Percentiles rank a stretch among this genome's conserved stretches.
phyloP scores from a whole-genome alignment of 176 grass and related monocot genomes.

The Cymbopogon citratus region DNA sequence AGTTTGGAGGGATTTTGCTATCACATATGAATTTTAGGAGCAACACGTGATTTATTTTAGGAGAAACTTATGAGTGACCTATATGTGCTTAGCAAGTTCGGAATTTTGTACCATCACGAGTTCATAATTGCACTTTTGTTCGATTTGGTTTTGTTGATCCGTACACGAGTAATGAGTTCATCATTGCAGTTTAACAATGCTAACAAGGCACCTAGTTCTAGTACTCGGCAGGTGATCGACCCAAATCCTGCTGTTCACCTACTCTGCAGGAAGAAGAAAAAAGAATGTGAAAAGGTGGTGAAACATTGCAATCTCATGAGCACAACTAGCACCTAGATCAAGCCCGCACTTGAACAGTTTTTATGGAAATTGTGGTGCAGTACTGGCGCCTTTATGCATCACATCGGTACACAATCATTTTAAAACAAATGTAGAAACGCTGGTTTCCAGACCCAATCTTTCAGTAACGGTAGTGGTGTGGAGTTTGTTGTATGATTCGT shows the following conservation, averaged over 20 bases:
- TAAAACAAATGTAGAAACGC: no score
- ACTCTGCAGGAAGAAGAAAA: neutral
- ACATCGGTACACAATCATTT: neutral
- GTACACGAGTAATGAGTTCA: neutral
- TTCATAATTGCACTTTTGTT: neutral
- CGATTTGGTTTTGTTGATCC: neutral
- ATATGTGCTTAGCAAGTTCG: no score
- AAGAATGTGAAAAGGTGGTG: neutral
- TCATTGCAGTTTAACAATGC: neutral
- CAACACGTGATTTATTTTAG: no score
- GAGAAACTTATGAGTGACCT: no score
- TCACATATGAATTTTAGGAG: neutral
- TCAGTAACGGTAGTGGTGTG: no score
- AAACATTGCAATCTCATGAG: constrained; percentile 28
- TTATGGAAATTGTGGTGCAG: neutral
- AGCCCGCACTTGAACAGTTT: neutral
- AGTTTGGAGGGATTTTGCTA: neutral
- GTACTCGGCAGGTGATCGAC: constrained; percentile 20
- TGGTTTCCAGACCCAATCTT: no score
- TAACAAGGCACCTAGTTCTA: neutral
- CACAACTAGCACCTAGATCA: constrained; percentile 9
- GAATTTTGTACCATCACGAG: neutral
- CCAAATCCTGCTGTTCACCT: constrained; percentile 34
- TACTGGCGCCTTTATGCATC: neutral
- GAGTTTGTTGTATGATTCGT: no score